Conservation (phyloP, 2,329 filamentous ascomycete genomes). For the Pestalotiopsis sp. region DNA sequence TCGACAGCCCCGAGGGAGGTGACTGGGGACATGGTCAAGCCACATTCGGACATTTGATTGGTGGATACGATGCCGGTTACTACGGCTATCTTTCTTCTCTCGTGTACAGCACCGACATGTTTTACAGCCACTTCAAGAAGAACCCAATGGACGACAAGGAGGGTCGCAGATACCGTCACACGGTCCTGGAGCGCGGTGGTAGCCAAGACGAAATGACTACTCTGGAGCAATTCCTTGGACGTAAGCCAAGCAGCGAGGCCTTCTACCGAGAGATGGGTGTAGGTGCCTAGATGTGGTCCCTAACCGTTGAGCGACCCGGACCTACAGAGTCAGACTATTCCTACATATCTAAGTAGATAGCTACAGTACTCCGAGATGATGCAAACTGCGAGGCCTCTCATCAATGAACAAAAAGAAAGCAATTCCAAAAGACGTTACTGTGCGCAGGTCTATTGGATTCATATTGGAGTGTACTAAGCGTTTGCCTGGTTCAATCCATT, state of each 20-base stretch:
- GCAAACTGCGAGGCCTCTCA: too few relatives aligned
- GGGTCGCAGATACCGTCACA: constrained; percentile 76
- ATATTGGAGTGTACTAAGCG: too few relatives aligned
- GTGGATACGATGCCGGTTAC: constrained; percentile 84
- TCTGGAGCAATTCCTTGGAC: constrained; percentile 75
- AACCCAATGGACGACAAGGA: constrained; percentile 77
- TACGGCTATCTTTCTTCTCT: constrained; percentile 76
- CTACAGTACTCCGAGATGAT: too few relatives aligned
- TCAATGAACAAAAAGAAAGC: neutral
- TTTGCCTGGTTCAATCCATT: too few relatives aligned
- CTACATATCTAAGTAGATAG: neutral
- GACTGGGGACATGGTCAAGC: constrained; percentile 79
- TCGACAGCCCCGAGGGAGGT: constrained; percentile 74
- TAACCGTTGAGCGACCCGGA: neutral
- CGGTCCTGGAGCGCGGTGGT: constrained; percentile 76
- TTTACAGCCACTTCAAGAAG: constrained; percentile 76
- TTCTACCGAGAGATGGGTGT: constrained; percentile 79
- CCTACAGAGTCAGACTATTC: neutral
- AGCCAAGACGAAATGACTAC: constrained; percentile 81
- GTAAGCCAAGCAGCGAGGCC: constrained; percentile 75
- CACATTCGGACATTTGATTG: constrained; percentile 81
- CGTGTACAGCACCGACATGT: constrained; percentile 87
- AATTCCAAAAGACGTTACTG: too few relatives aligned
- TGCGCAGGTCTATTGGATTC: too few relatives aligned
- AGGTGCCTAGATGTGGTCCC: constrained; percentile 14